These are phyloP conservation scores for Anthracocystis walkeri DNA, from an alignment of 1,284 basidiomycete species.

Conservation along the genomic window DNA sequence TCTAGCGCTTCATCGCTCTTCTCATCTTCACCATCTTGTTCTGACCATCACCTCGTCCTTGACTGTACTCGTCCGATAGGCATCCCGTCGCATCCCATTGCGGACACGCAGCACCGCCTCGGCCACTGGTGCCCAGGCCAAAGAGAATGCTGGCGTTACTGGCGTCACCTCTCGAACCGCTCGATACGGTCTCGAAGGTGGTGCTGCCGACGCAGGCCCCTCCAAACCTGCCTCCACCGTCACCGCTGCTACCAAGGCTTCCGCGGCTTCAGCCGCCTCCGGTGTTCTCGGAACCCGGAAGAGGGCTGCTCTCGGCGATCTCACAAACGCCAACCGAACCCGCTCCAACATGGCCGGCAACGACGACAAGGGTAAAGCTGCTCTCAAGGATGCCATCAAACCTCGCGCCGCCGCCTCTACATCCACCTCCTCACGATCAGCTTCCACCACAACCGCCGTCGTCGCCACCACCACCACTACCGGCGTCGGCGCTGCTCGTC, in stretches of 20 bases:
- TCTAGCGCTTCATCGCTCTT: background rate
- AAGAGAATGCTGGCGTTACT: conserved; percentile 44
- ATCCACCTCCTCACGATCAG: conserved; percentile 34
- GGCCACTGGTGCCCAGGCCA: conserved; percentile 39
- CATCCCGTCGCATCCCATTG: conserved; percentile 51
- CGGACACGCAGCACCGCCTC: conserved; percentile 52
- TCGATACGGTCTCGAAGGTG: conserved; percentile 34
- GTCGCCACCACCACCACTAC: conserved; percentile 35
- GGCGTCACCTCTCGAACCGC: conserved; percentile 32
- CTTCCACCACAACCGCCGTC: conserved; percentile 10
- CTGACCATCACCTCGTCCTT: conserved; percentile 15
- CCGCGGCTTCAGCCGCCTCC: conserved; percentile 29
- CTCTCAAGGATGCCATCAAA: conserved; percentile 48
- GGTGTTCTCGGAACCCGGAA: conserved; percentile 65
- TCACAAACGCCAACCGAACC: conserved; percentile 64
- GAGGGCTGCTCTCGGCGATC: conserved; percentile 66
- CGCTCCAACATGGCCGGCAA: conserved; percentile 35
- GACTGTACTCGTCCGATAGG: conserved; percentile 13
- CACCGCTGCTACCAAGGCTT: conserved; percentile 38
- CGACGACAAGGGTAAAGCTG: conserved; percentile 52
- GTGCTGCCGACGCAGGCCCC: conserved; percentile 46
- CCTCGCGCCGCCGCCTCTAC: conserved; percentile 40
- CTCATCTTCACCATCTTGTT: background rate
- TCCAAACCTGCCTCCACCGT: conserved; percentile 46
- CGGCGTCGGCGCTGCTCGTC: conserved; percentile 47